Evolutionary conservation across 768 basidiomycete species (phyloP).

Genomic region (Gyrodon lividus): DNA sequence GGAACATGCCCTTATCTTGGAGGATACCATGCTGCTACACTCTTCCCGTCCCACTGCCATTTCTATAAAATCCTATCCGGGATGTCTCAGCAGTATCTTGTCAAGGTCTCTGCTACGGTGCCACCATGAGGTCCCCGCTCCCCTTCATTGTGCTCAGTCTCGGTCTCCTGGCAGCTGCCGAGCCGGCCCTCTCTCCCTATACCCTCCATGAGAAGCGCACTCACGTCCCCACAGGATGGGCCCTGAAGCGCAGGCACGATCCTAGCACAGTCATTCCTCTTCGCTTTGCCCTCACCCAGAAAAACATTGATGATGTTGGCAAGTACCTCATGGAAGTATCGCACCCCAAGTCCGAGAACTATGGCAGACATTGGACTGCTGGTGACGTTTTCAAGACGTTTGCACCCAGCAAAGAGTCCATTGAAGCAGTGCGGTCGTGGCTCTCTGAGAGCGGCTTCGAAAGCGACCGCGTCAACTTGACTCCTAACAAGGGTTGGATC

Average conservation of each 20-base stretch:
- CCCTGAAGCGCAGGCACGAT: constrained; percentile 35
- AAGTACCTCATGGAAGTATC: constrained; percentile 33
- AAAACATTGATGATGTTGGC: constrained; percentile 28
- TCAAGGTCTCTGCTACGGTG: neutral
- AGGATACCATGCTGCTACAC: constrained; percentile 8
- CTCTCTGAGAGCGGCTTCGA: constrained; percentile 28
- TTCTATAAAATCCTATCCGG: constrained; percentile 9
- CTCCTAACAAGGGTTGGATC: constrained; percentile 24
- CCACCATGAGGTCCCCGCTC: constrained; percentile 16
- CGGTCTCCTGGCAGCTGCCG: constrained; percentile 18
- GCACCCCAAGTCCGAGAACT: constrained; percentile 32
- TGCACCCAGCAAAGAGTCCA: constrained; percentile 24
- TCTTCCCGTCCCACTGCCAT: constrained; percentile 7
- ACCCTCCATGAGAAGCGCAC: constrained; percentile 41
- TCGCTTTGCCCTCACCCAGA: constrained; percentile 33
- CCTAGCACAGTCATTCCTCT: constrained; percentile 28
- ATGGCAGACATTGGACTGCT: constrained; percentile 33
- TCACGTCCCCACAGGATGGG: constrained; percentile 37
- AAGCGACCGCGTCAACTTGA: constrained; percentile 19
- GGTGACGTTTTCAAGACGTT: constrained; percentile 28
- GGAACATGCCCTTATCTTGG: neutral
- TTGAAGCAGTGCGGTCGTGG: constrained; percentile 29
- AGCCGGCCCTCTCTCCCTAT: constrained; percentile 20
- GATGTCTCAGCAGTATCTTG: neutral
- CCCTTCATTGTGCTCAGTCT: constrained; percentile 16